Percentiles rank a stretch among this genome's conserved stretches.
Evolutionary conservation across 1,284 basidiomycete genomes (phyloP).

Genomic region (Leccinum huronense): DNA sequence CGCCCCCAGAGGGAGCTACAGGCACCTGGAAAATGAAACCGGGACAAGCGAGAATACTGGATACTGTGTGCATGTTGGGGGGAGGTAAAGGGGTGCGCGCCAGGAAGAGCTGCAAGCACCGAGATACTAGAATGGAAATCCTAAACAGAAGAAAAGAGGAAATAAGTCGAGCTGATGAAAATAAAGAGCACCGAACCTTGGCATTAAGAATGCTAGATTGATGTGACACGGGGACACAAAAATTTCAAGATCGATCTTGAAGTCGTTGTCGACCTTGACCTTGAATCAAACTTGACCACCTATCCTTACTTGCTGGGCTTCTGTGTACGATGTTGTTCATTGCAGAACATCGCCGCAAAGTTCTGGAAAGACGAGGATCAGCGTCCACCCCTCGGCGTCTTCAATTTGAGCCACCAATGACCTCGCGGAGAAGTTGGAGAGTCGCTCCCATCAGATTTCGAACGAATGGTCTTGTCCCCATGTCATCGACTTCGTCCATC

Average conservation of each 20-base stretch:
- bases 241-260: neutral
- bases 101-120: neutral
- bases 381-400: neutral
- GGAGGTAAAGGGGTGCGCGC: neutral
- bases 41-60: neutral
- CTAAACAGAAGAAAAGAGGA: neutral
- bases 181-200: neutral
- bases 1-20: neutral
- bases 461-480: neutral
- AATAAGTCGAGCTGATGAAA: neutral
- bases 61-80: neutral
- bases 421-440: neutral
- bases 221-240: neutral
- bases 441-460: neutral
- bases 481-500: conserved; percentile 2
- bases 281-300: neutral
- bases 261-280: neutral
- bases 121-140: neutral
- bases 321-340: neutral
- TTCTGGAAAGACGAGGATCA: neutral
- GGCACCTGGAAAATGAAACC: neutral
- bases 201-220: neutral
- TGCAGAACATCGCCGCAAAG: neutral
- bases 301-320: neutral
- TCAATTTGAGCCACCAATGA: neutral